These are phyloP conservation scores for Spathaspora gorwiae DNA, from an alignment of 805 yeast species.

Conservation along the genomic window DNA sequence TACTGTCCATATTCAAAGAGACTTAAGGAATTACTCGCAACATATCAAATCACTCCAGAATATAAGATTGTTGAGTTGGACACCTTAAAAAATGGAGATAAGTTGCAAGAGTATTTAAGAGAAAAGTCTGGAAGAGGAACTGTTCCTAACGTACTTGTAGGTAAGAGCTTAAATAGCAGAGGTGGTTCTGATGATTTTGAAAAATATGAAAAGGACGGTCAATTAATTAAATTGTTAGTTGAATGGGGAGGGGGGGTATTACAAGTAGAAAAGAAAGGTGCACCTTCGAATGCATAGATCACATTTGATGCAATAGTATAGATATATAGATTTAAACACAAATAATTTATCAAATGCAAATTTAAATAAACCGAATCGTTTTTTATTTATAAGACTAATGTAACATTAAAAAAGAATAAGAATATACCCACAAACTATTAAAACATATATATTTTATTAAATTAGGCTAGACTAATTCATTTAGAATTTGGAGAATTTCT, in stretches of 20 bases:
- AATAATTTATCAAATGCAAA: too few species aligned
- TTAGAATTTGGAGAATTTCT: conserved; percentile 97
- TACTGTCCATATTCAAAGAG: conserved; percentile 73
- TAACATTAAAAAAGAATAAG: conserved; percentile 4
- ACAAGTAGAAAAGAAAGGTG: conserved; percentile 45
- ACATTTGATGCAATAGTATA: too few species aligned
- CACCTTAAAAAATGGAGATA: conserved; percentile 68
- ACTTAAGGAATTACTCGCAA: conserved; percentile 59
- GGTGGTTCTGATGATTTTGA: conserved; percentile 89
- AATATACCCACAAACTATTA: neutral
- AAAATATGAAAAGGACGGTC: conserved; percentile 53
- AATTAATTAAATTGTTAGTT: conserved; percentile 46
- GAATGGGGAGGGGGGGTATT: conserved; percentile 61
- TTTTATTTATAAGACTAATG: conserved; percentile 8
- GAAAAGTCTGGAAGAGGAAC: conserved; percentile 72
- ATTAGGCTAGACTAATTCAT: neutral
- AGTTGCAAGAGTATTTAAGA: conserved; percentile 68
- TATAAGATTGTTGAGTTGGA: conserved; percentile 80
- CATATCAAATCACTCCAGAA: conserved; percentile 67
- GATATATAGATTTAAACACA: too few species aligned
- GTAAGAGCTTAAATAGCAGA: conserved; percentile 52
- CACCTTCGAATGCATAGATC: conserved; percentile 48
- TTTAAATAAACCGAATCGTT: too few species aligned
- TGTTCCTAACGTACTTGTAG: conserved; percentile 84
- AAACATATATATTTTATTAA: conserved; percentile 2